phyloP scores from a whole-genome alignment of 306 rosid species.

The Rosa persica region DNA sequence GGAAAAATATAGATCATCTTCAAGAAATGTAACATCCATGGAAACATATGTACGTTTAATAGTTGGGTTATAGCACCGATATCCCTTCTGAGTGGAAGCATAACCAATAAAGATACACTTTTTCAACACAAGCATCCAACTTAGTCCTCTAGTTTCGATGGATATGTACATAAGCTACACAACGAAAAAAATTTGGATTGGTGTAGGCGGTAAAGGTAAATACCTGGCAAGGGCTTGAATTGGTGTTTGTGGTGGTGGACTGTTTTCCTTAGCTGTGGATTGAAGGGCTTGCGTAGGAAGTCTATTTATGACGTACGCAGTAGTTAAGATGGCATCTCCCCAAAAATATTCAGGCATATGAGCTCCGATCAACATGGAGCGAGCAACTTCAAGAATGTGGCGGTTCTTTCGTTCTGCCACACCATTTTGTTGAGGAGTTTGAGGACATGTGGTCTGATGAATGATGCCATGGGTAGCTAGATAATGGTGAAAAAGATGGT shows the following conservation, averaged over 20 bases:
- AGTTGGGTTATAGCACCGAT: no score
- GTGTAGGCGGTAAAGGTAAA: not conserved
- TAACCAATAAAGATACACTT: not conserved
- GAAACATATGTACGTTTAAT: no score
- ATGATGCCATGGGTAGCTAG: not conserved
- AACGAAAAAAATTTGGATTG: not conserved
- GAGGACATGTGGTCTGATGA: not conserved
- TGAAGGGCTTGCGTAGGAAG: not conserved
- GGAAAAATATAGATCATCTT: no score
- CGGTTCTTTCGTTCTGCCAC: not conserved
- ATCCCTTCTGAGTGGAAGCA: no score
- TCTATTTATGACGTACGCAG: not conserved
- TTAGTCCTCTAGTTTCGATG: not conserved
- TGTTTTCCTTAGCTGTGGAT: not conserved
- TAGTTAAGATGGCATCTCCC: not conserved
- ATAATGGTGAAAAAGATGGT: not conserved
- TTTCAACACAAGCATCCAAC: not conserved
- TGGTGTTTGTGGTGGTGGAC: not conserved
- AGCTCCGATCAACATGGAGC: not conserved
- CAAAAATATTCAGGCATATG: not conserved
- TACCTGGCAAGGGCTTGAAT: not conserved
- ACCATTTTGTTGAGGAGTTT: not conserved
- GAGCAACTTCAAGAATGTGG: not conserved
- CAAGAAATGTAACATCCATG: no score
- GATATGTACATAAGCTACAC: not conserved